Evolutionary conservation across 306 rosid genomes (phyloP), one percentile per base, ranked within the genome.

Genomic region (Trifolium subterraneum): DNA sequence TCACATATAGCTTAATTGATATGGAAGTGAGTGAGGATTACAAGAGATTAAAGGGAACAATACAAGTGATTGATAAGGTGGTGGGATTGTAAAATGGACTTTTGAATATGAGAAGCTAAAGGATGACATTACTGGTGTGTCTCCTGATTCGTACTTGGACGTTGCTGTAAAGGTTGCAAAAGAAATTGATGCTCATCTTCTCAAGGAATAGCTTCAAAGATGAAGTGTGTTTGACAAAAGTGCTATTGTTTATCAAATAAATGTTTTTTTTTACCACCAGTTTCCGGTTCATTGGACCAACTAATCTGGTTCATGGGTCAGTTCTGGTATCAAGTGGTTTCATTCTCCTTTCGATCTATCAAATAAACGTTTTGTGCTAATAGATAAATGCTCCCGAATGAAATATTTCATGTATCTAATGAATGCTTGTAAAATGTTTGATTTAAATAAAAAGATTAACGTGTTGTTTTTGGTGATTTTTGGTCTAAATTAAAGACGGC

Each of bases 81-180:
- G 47, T 41, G 75, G 55, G 8, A 5, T 80, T 80, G 83, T 61
- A 59, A 80, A 80, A 74, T 80, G 76, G 79, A 60, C 70, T 16
- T 19, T 8, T 0, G 79, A 68, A 39, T 80, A 80, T 74, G 83
- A 80, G 44, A 80, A 80, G 51, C 33, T 58, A 0, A 61, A n/a
- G 5, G 71, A 80, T 20, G 63, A 59, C 27, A 38, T 80, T 11
- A 8, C 20, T 3, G 52, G 13, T 59, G 7, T 59, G n/a, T 50
- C 71, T 19, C 71, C 79, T 58, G 8, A 79, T 3, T 12, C 71
- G n/a, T 48, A 1, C 51, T 56, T 80, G 59, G 76, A 74, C 52
- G 25, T 73, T 1, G 76, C 60, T 27, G 2, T 1, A 3, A 50
- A 48, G 16, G 52, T 74, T 42, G 60, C 76, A 0, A 25, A 66